A percentile compares a stretch with the other conserved stretches of the same genome.
These are phyloP conservation scores for Farysia itapuensis DNA, from an alignment of 1,284 basidiomycete genomes.

Conservation along the genomic window DNA sequence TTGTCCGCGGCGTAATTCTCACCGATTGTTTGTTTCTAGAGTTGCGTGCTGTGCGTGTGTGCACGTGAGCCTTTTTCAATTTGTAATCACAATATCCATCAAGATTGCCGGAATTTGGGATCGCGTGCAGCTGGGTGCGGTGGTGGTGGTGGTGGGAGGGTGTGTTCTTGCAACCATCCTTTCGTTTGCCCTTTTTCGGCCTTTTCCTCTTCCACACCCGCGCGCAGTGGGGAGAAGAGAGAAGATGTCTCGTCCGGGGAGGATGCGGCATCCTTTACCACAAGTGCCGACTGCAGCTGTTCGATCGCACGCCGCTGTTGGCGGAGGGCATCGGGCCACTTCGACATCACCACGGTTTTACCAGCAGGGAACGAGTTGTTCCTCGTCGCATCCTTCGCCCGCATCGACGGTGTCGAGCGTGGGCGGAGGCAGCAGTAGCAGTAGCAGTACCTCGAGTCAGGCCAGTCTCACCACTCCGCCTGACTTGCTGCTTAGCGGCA, in stretches of 20 bases:
- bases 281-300: not conserved
- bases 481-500: slow-evolving; percentile 39
- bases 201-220: not conserved
- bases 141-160: too few relatives aligned
- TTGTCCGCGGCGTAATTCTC: too few relatives aligned
- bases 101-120: too few relatives aligned
- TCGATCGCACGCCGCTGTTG: not conserved
- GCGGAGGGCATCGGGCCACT: not conserved
- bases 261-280: not conserved
- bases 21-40: too few relatives aligned
- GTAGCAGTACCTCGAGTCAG: slow-evolving; percentile 3
- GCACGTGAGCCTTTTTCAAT: too few relatives aligned
- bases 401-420: slow-evolving; percentile 7
- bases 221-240: too few relatives aligned
- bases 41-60: too few relatives aligned
- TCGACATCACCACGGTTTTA: not conserved
- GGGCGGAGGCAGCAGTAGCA: too few relatives aligned
- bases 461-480: slow-evolving; percentile 41
- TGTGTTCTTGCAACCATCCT: too few relatives aligned
- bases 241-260: not conserved
- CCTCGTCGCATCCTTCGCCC: slow-evolving; percentile 19
- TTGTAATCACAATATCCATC: too few relatives aligned
- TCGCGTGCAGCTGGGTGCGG: too few relatives aligned
- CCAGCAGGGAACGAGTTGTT: not conserved
- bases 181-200: not conserved